Evolutionary conservation across 352 stramenopile genomes (phyloP), one percentile per base, ranked within the genome.

Genomic region (Phytophthora capsici): DNA sequence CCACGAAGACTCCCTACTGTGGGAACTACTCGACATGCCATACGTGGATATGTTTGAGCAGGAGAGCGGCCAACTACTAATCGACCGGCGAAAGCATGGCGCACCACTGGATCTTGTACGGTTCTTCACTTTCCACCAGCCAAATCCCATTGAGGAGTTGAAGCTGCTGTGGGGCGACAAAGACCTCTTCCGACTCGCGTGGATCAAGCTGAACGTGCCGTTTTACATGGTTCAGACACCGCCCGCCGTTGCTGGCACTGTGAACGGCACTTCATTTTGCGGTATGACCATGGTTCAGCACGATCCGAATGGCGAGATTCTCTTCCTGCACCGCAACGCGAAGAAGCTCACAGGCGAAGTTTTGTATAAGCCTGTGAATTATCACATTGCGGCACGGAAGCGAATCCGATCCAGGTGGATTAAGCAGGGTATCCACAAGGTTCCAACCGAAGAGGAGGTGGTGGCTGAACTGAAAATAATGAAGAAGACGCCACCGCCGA

Each of bases 111-210:
- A 66, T 34, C 48, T 71, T 6, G 63, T 71, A 10, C 61, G 76
- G 28, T 74, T 80, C 23, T 86, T 78, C 53, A 66, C 69, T 16
- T 85, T 84, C 38, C 72, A 78, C 28, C 28, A 50, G 4, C 77
- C 79, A 1, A 80, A 69, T 25, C 50, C 70, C 13, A 71, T 86
- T 23, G 69, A 82, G 12, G 5, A 54, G 14, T 45, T 85, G 8
- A 69, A 71, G 38, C 73, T 88, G 20, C 46, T 77, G 13, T 81
- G 64, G 58, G 80, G 80, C 2, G 80, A 89, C 66, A 89, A 89
- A 44, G 80, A 89, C 14, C 55, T 89, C 3, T 89, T 89, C 23
- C 75, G 80, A 0, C 63, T 86, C 1, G 80, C 80, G n/a, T 89
- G 80, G 80, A 69, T 87, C 30, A 83, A 84, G 45, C 54, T 69